Base-by-base conservation (phyloP, 768 basidiomycete genomes). In the Lactarius sp. region DNA sequence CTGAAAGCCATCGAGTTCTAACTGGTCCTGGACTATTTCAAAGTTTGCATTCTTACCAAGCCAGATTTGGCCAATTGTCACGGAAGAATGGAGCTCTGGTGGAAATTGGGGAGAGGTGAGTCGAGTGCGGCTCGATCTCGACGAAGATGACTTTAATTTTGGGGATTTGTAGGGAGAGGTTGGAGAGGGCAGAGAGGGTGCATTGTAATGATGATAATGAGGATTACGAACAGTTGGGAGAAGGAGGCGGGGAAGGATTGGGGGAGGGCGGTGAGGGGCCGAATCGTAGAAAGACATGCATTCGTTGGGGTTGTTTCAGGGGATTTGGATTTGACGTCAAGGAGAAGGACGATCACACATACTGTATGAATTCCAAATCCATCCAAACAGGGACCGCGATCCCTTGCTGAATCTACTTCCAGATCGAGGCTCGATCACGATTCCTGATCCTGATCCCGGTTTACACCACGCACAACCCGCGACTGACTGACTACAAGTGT, bases 1-100 rank as follows among this genome's bases (percentile, higher is more conserved):
- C 75, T 92, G 91, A 74, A 85, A 91, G 1, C 86, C 86, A 20
- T 77, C 71, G 27, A 90, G 70, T 51, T 83, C 75, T 52, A 85
- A 68, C 18, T 75, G 73, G 39, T 81, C 78, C 42, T 80, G 76
- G 8, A 78, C 78, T 60, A 83, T 73, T 69, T 81, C 79, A 65
- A 86, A 83, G 54, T 74, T 76, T 53, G 77, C 76, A 20, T 78
- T 77, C 10, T 75, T 70, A 1, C 78, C 79, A 18, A 83, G 73
- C 81, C 83, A 83, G 37, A 69, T 33, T 34, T 68, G 58, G 16
- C 67, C 71, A 6, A 64, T 22, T 31, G 62, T 56, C 18, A 44
- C 2, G 9, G 51, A 27, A 8, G n/a, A 14, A 13, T 20, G 59
- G 12, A 39, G 31, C 18, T 50, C 59, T 18, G 49, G 52, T 8